Percentiles rank a stretch among this genome's conserved stretches.
These are phyloP conservation scores for Carnegiea gigantea DNA, from an alignment of 179 eudicot species.

Conservation along the genomic window DNA sequence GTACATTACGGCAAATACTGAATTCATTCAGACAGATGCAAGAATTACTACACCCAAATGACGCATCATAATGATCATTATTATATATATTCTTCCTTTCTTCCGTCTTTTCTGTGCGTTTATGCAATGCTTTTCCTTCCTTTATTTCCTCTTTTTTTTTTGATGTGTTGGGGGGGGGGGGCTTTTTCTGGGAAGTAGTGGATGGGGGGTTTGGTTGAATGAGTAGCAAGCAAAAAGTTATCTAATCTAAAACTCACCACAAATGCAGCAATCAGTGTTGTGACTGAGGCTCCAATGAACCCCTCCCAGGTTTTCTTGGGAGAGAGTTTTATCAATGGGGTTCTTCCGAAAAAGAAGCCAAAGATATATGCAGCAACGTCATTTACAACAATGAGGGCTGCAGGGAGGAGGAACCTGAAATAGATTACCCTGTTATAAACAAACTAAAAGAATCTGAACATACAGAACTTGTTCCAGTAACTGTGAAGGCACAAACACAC, in stretches of 20 bases:
- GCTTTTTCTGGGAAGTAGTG: neutral
- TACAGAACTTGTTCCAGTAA: neutral
- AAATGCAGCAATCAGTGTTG: slow-evolving; percentile 64
- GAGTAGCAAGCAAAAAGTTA: neutral
- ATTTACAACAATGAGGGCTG: slow-evolving; percentile 71
- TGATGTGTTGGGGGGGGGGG: neutral
- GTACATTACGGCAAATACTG: too few species aligned
- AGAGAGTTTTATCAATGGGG: slow-evolving; percentile 81
- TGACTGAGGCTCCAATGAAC: slow-evolving; percentile 75
- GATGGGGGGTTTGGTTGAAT: neutral
- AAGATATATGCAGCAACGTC: slow-evolving; percentile 74
- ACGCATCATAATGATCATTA: neutral
- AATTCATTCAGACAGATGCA: too few species aligned
- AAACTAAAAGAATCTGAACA: neutral
- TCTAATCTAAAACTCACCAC: slow-evolving; percentile 43
- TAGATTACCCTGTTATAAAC: slow-evolving; percentile 9
- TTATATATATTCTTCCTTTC: neutral
- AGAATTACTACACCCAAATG: too few species aligned
- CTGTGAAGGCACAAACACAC: neutral
- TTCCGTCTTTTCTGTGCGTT: neutral
- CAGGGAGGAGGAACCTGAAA: slow-evolving; percentile 81
- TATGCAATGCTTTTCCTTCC: neutral
- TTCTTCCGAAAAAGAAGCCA: slow-evolving; percentile 78
- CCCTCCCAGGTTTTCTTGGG: slow-evolving; percentile 94
- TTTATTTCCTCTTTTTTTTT: too few species aligned